These are phyloP conservation scores for Ochetophila trinervis DNA, from an alignment of 306 rosid species.

Conservation along the genomic window DNA sequence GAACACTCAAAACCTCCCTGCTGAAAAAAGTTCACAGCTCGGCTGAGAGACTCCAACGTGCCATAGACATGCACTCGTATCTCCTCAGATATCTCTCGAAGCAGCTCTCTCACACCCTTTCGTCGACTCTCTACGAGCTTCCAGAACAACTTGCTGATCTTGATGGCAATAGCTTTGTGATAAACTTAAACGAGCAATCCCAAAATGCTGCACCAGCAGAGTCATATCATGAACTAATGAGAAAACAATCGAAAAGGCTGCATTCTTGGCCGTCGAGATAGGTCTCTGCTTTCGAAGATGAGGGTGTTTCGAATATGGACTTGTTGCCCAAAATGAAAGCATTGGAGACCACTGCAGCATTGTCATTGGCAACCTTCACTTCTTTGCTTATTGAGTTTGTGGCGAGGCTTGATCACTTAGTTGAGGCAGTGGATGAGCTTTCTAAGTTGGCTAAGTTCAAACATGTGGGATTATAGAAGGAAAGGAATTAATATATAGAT, in stretches of 20 bases:
- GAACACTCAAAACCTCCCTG: conserved; percentile 30
- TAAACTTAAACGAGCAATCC: conserved; percentile 16
- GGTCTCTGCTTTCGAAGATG: conserved; percentile 53
- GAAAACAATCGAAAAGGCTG: conserved; percentile 52
- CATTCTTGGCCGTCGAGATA: conserved; percentile 67
- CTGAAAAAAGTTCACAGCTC: conserved; percentile 47
- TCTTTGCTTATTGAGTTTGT: conserved; percentile 68
- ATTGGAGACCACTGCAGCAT: conserved; percentile 50
- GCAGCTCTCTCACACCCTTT: conserved; percentile 29
- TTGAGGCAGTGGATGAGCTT: conserved; percentile 60
- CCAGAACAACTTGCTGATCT: conserved; percentile 23
- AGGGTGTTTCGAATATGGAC: conserved; percentile 25
- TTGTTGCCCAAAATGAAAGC: conserved; percentile 43
- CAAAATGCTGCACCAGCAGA: conserved; percentile 25
- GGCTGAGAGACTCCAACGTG: conserved; percentile 51
- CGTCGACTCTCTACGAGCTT: conserved; percentile 16
- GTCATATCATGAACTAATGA: conserved; percentile 38
- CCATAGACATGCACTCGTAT: conserved; percentile 53
- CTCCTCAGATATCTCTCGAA: conserved; percentile 38
- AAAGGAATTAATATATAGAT: neutral
- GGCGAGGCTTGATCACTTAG: conserved; percentile 73
- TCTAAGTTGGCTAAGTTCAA: conserved; percentile 67
- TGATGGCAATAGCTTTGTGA: conserved; percentile 18
- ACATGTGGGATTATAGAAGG: conserved; percentile 15
- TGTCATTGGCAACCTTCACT: conserved; percentile 64